These are phyloP conservation scores for Phaeodactylum tricornutum DNA, from an alignment of 108 stramenopile species.

Conservation along the genomic window DNA sequence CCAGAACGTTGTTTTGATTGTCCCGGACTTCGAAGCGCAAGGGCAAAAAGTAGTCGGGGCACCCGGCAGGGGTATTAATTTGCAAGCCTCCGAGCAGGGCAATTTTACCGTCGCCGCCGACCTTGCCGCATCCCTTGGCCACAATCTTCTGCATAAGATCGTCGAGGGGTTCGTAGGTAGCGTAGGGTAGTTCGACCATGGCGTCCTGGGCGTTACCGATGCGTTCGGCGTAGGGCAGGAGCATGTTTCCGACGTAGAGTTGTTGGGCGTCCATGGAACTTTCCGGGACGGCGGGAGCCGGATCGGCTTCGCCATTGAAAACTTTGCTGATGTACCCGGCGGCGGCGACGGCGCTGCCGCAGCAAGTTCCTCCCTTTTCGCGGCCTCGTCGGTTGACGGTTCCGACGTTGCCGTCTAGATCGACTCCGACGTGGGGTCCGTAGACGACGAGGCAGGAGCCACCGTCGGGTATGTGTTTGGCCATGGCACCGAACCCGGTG, in stretches of 20 bases:
- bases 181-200: conserved; percentile 46
- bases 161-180: conserved; percentile 37
- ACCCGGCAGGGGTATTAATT: conserved; percentile 51
- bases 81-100: conserved; percentile 62
- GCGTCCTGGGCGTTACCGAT: conserved; percentile 24
- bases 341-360: conserved; percentile 54
- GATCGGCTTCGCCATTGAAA: conserved; percentile 11
- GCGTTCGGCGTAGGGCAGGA: conserved; percentile 38
- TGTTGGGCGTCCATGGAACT: conserved; percentile 42
- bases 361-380: conserved; percentile 37
- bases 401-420: conserved; percentile 37
- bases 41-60: conserved; percentile 58
- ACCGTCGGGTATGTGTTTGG: conserved; percentile 55
- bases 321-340: conserved; percentile 25
- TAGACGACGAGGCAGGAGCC: conserved; percentile 45
- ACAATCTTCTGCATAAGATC: conserved; percentile 43
- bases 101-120: conserved; percentile 23
- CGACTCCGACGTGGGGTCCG: conserved; percentile 68
- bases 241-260: conserved; percentile 27
- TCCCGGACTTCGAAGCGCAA: conserved; percentile 40
- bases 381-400: conserved; percentile 51
- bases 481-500: conserved; percentile 54
- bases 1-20: conserved; percentile 11
- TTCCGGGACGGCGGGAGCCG: conserved; percentile 20
- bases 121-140: conserved; percentile 7